Percentiles rank a stretch among this genome's conserved stretches.
phyloP scores from a whole-genome alignment of 2,329 filamentous ascomycete species.

The Arthrinium puccinioides region DNA sequence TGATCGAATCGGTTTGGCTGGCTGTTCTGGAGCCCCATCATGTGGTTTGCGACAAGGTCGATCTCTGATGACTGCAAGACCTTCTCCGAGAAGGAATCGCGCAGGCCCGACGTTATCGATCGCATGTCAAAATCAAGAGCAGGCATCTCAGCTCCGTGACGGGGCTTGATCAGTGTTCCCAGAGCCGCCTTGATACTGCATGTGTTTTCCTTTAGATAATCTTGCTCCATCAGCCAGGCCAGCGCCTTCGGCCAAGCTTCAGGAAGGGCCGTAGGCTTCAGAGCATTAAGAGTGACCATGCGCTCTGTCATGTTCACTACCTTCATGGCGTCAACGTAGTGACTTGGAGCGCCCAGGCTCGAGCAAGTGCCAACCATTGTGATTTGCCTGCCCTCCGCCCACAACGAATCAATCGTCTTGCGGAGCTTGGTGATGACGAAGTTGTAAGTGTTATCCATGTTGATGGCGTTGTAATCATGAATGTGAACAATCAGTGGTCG shows the following conservation, averaged over 20 bases:
- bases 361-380: slow-evolving; percentile 75
- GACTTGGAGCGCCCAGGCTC: slow-evolving; percentile 39
- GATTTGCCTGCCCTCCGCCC: slow-evolving; percentile 63
- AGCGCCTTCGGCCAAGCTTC: neutral
- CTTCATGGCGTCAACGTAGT: slow-evolving; percentile 31
- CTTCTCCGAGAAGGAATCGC: slow-evolving; percentile 7
- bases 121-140: slow-evolving; percentile 2
- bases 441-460: slow-evolving; percentile 57
- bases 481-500: slow-evolving; percentile 66
- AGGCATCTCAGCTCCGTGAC: neutral
- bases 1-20: slow-evolving; percentile 9
- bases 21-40: slow-evolving; percentile 14
- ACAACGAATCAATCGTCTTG: slow-evolving; percentile 62
- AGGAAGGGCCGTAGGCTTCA: neutral
- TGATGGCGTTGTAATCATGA: slow-evolving; percentile 74
- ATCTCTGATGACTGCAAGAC: slow-evolving; percentile 17
- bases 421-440: slow-evolving; percentile 67
- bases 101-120: slow-evolving; percentile 2
- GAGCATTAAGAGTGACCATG: slow-evolving; percentile 15
- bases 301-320: slow-evolving; percentile 31
- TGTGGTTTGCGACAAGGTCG: slow-evolving; percentile 19
- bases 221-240: neutral
- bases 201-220: slow-evolving; percentile 19
- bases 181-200: slow-evolving; percentile 19
- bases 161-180: slow-evolving; percentile 1